These are phyloP conservation scores for Leucaena leucocephala DNA, from an alignment of 306 rosid genomes.

Conservation along the genomic window DNA sequence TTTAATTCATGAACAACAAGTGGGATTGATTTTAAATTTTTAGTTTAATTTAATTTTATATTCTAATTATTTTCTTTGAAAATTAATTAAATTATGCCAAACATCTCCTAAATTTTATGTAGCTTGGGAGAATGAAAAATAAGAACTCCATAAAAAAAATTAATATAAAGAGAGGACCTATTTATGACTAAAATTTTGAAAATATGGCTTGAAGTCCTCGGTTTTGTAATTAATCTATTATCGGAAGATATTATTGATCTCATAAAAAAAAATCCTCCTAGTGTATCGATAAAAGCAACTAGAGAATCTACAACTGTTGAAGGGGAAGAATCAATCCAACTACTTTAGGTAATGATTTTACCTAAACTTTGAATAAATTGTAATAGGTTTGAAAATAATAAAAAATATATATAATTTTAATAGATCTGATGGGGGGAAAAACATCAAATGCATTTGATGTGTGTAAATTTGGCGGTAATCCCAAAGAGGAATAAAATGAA, in stretches of 20 bases:
- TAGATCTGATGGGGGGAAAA: neutral
- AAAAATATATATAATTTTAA: neutral
- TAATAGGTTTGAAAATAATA: neutral
- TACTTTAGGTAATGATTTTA: slow-evolving; percentile 2
- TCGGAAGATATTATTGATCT: neutral
- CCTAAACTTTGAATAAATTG: neutral
- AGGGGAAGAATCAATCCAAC: neutral
- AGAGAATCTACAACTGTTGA: neutral
- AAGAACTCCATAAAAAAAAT: no score
- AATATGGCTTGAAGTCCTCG: neutral
- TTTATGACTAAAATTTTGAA: no score
- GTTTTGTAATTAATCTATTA: no score
- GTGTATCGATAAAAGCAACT: neutral
- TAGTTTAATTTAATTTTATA: neutral
- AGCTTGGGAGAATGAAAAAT: neutral
- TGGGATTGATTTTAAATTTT: neutral
- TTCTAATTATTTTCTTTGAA: neutral
- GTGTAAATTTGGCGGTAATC: neutral
- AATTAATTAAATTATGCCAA: neutral
- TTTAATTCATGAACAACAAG: neutral
- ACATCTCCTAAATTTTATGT: neutral
- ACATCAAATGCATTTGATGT: neutral
- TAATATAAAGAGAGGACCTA: no score
- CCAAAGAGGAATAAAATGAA: neutral
- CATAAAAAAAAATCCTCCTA: neutral